Conservation (phyloP, 1,284 basidiomycete species). For the Porogramme epimiltina region DNA sequence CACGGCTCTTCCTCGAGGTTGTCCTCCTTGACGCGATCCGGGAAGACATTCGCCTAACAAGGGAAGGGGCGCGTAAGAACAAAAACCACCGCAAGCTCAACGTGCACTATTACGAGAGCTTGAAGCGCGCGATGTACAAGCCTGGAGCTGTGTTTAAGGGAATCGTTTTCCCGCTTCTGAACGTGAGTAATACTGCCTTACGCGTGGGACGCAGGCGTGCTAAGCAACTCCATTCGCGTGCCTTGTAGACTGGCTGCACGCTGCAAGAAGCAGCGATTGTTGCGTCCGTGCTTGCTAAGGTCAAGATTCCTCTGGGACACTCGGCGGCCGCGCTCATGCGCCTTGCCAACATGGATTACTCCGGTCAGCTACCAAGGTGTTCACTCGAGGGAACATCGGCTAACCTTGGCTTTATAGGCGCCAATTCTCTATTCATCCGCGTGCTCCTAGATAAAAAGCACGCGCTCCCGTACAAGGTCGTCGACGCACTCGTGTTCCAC, state of each 20-base stretch:
- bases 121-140: conserved; percentile 94
- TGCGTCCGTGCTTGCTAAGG: conserved; percentile 89
- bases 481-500: conserved; percentile 97
- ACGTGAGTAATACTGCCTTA: conserved; percentile 61
- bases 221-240: no score
- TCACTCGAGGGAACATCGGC: no score
- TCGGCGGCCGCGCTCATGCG: conserved; percentile 94
- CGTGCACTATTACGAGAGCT: conserved; percentile 91
- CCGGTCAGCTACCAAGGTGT: conserved; percentile 51
- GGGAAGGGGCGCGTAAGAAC: conserved; percentile 42
- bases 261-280: conserved; percentile 96
- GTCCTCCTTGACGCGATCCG: conserved; percentile 91
- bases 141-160: conserved; percentile 99
- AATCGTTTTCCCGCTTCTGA: conserved; percentile 93
- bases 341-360: conserved; percentile 96
- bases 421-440: conserved; percentile 96
- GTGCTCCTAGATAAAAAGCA: conserved; percentile 98
- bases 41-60: conserved; percentile 71
- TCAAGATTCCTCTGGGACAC: conserved; percentile 94
- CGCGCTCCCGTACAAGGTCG: conserved; percentile 96
- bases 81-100: conserved; percentile 85
- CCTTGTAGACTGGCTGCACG: conserved; percentile 71
- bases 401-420: conserved; percentile 48
- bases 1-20: conserved; percentile 92
- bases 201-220: conserved; percentile 54